Evolutionary conservation across 306 rosid genomes (phyloP).

Genomic region (Fragaria iinumae): DNA sequence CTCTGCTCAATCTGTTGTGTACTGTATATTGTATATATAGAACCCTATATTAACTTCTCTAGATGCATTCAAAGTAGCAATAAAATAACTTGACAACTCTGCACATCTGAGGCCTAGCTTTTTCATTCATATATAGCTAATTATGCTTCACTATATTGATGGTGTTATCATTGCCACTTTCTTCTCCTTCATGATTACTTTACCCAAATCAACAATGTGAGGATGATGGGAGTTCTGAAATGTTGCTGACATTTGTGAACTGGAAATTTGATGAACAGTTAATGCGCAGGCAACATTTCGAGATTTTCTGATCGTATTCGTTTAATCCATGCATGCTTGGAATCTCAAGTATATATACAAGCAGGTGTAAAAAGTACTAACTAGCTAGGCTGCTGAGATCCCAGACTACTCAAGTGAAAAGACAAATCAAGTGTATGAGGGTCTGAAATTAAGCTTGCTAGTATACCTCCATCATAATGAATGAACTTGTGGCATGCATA

Average conservation of each 20-base stretch:
- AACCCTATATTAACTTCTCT: not conserved
- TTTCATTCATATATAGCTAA: not conserved
- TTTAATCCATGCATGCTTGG: not conserved
- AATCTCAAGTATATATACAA: not conserved
- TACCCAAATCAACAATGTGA: not conserved
- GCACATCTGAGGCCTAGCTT: not conserved
- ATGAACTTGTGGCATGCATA: not conserved
- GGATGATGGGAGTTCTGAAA: not conserved
- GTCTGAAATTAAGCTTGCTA: not conserved
- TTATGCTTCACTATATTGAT: not conserved
- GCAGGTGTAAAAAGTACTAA: not conserved
- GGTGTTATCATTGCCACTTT: not conserved
- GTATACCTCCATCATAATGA: not conserved
- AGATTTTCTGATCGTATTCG: not conserved
- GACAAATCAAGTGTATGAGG: not conserved
- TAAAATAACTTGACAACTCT: not conserved
- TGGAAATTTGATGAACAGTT: not conserved
- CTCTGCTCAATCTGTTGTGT: not conserved
- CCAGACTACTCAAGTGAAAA: not conserved
- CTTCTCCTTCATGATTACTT: not conserved
- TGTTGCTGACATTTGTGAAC: not conserved
- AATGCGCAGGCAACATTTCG: not conserved
- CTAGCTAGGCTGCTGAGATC: not conserved
- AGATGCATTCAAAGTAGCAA: not conserved
- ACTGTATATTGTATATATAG: not conserved